Evolutionary conservation across 2,329 filamentous ascomycete genomes (phyloP), one percentile per base, ranked within the genome.

Genomic region (Pseudogymnoascus sp.): DNA sequence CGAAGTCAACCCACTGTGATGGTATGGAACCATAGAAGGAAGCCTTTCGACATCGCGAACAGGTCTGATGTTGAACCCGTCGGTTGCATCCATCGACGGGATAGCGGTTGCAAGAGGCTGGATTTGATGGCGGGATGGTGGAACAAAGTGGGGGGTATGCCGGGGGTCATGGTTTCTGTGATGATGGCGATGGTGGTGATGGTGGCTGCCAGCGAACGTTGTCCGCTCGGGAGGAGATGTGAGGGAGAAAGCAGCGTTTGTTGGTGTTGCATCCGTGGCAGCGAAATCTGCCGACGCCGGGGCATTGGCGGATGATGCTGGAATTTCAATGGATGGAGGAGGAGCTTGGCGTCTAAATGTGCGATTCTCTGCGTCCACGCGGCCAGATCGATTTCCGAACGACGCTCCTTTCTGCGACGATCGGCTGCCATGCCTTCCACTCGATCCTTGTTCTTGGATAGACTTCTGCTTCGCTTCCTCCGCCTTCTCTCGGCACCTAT

Each of bases 401-500:
- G 81, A 73, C 35, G 69, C 64, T 2, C 67, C 68, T 61, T 72
- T 73, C 63, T 71, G 70, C 11, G 42, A 47, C n/a, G 70, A 66
- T 42, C 67, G 64, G 61, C 71, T 66, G 61, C 38, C 28, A 61
- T 71, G 68, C 42, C 62, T 64, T 56, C 68, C 60, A 73, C 76
- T 66, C 77, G 76, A 60, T 77, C 78, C 60, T 21, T 69, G 68
- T 56, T 73, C 72, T 53, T 71, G 68, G 12, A 69, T 35, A 25
- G 68, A 67, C 70, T 90, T 90, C 70, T 86, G 82, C 71, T 95
- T 94, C 62, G 85, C 83, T 73, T 96, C 85, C 71, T 97, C 92
- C 31, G 87, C 87, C 77, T 91, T 90, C 73, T 94, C 91, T 66
- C 91, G 88, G 73, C 90, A 91, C 76, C 92, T 93, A 70, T 97